Evolutionary conservation across 768 basidiomycete genomes (phyloP).

Genomic region (Tricholoma saponaceum): DNA sequence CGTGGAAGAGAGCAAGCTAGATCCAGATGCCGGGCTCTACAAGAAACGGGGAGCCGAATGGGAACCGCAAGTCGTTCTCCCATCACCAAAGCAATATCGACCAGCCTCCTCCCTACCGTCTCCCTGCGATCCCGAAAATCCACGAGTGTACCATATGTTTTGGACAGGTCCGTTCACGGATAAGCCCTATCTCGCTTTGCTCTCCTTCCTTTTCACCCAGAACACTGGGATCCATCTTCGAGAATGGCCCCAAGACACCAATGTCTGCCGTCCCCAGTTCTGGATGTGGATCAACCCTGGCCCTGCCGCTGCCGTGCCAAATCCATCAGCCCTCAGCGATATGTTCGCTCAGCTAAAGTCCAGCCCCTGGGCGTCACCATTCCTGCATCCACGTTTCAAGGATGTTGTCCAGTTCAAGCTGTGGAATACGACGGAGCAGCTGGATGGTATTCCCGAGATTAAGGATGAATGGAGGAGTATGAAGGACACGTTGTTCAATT

Average conservation of each 20-base stretch:
- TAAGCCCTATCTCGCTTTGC: constrained; percentile 89
- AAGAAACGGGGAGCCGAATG: constrained; percentile 56
- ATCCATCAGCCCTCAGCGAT: constrained; percentile 70
- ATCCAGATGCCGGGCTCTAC: constrained; percentile 50
- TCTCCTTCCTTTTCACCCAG: constrained; percentile 92
- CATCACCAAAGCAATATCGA: constrained; percentile 39
- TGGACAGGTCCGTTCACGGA: constrained; percentile 97
- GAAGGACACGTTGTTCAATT: constrained; percentile 78
- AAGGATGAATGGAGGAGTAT: constrained; percentile 83
- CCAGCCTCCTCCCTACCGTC: constrained; percentile 35
- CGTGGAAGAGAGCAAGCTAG: constrained; percentile 22
- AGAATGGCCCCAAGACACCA: constrained; percentile 35
- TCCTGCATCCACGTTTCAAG: constrained; percentile 85
- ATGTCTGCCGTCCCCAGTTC: constrained; percentile 81
- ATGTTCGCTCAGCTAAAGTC: constrained; percentile 77
- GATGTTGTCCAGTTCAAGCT: constrained; percentile 88
- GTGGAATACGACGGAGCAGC: constrained; percentile 96
- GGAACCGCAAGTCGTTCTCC: constrained; percentile 53
- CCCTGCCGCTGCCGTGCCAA: constrained; percentile 80
- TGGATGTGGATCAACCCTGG: constrained; percentile 98
- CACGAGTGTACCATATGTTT: constrained; percentile 90
- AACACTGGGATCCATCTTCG: constrained; percentile 75
- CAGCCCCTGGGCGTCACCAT: constrained; percentile 90
- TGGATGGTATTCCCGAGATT: constrained; percentile 83
- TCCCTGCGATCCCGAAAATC: constrained; percentile 73